Base-by-base conservation (phyloP, 305 asterid species). In the Fraxinus xanthoxyloides region DNA sequence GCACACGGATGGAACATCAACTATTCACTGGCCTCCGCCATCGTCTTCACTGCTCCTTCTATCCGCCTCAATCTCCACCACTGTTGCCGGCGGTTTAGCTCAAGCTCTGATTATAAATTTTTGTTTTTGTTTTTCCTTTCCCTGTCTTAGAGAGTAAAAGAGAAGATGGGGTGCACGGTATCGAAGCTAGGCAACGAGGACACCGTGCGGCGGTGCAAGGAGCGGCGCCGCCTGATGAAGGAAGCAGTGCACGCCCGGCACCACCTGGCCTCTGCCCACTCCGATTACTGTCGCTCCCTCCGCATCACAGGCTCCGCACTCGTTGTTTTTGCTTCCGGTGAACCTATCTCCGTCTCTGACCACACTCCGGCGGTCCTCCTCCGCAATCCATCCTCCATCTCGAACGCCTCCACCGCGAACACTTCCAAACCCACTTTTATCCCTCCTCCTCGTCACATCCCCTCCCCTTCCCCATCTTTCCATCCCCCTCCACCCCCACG, bases 171-270 rank as follows among this genome's bases (percentile, higher is more conserved):
- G 15, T 96, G 99, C 88, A 46, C 94, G 77, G 92, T 92, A 74
- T 96, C 99, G 69, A 96, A 96, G 94, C 93, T 96, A 75, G 97
- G 92, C 75, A 94, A 92, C 84, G 95, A 94, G 88, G 98, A 96
- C 80, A 94, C 98, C 0, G 98, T 96, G 65, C 93, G 94, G 73
- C 93, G 98, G 72, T 96, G 99, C 90, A 96, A 94, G 93, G 98
- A 94, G 51, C 98, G 99, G 32, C 95, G 98, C 87, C 94, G 95
- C 85, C 92, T 94, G 35, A 93, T 96, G 88, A 96, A 94, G 78
- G 94, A 92, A 13, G 92, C 94, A 0, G 95, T 96, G 78, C 84
- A 75, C 81, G 90, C 98, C 82, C 95, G 98, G 79, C 97, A 96
- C 89, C 97, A 92, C 85, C 91, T 96, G 72, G 95, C 98, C 75